These are phyloP conservation scores for Tripterygium wilfordii DNA, from an alignment of 177 flowering plant species.

Conservation along the genomic window DNA sequence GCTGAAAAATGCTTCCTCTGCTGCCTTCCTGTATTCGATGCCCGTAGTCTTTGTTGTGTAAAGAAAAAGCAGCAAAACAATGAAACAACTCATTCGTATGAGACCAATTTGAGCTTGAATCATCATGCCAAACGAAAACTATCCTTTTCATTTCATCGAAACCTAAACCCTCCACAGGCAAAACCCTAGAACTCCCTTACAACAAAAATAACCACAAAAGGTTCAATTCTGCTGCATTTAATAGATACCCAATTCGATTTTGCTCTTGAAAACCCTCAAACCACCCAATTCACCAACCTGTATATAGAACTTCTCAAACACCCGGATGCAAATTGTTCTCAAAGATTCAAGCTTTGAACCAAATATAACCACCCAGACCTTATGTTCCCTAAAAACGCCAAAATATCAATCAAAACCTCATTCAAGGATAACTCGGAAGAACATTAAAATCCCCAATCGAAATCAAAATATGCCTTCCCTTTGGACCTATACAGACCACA, in stretches of 20 bases:
- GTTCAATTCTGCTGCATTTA: no score
- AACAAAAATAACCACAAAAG: slow-evolving; percentile 4
- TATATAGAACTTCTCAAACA: not conserved
- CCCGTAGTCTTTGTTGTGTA: slow-evolving; percentile 17
- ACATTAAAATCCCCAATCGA: no score
- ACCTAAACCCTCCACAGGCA: slow-evolving; percentile 10
- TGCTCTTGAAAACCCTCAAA: not conserved
- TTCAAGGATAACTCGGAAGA: no score
- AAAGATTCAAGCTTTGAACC: slow-evolving; percentile 2
- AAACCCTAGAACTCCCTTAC: slow-evolving; percentile 11
- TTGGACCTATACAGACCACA: no score
- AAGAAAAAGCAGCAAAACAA: slow-evolving; percentile 25
- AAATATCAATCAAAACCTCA: no score
- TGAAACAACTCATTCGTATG: slow-evolving; percentile 20
- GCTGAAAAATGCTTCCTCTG: slow-evolving; percentile 17
- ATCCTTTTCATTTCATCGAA: slow-evolving; percentile 37
- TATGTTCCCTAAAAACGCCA: slow-evolving; percentile 6
- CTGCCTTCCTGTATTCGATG: slow-evolving; percentile 16
- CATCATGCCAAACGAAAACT: slow-evolving; percentile 10
- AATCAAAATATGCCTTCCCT: no score
- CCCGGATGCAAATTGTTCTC: not conserved
- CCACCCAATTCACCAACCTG: slow-evolving; percentile 1
- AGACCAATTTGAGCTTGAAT: slow-evolving; percentile 28
- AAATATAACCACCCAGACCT: slow-evolving; percentile 8
- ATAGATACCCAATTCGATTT: no score